Conservation (phyloP, 495 filamentous ascomycete genomes). For the Pyrenula massariospora region DNA sequence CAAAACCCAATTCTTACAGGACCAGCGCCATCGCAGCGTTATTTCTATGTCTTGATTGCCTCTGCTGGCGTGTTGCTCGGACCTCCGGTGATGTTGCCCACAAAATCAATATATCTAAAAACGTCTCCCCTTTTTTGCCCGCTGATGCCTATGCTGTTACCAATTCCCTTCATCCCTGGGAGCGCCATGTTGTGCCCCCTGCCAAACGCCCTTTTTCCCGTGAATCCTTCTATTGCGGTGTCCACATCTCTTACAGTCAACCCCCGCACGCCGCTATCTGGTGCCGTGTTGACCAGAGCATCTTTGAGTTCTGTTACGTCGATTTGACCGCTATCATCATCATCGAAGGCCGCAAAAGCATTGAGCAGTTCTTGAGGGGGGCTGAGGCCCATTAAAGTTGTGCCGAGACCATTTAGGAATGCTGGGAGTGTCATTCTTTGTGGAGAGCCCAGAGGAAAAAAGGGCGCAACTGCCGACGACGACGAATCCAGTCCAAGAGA, state of each 20-base stretch:
- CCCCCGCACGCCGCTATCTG: slow-evolving; percentile 55
- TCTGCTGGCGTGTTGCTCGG: background rate
- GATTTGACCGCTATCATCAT: slow-evolving; percentile 87
- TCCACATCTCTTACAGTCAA: slow-evolving; percentile 72
- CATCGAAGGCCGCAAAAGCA: slow-evolving; percentile 89
- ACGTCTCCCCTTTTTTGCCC: slow-evolving; percentile 29
- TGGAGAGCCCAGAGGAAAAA: slow-evolving; percentile 59
- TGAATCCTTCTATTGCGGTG: slow-evolving; percentile 51
- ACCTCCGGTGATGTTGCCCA: slow-evolving; percentile 26
- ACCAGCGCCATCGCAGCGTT: too few species aligned
- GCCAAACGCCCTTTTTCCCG: slow-evolving; percentile 64
- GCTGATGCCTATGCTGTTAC: slow-evolving; percentile 14
- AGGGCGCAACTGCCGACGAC: slow-evolving; percentile 48
- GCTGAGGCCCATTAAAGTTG: slow-evolving; percentile 58
- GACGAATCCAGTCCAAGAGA: slow-evolving; percentile 52
- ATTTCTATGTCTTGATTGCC: background rate
- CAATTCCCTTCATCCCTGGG: background rate
- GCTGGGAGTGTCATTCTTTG: slow-evolving; percentile 69
- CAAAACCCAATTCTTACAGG: too few species aligned
- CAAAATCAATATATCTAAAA: slow-evolving; percentile 35
- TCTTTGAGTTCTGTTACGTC: slow-evolving; percentile 73
- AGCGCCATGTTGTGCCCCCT: slow-evolving; percentile 5
- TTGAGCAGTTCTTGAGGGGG: slow-evolving; percentile 65
- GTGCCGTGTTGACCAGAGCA: slow-evolving; percentile 68
- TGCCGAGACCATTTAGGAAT: slow-evolving; percentile 69